Evolutionary conservation across 768 basidiomycete genomes (phyloP).

Genomic region (Trametes maxima): DNA sequence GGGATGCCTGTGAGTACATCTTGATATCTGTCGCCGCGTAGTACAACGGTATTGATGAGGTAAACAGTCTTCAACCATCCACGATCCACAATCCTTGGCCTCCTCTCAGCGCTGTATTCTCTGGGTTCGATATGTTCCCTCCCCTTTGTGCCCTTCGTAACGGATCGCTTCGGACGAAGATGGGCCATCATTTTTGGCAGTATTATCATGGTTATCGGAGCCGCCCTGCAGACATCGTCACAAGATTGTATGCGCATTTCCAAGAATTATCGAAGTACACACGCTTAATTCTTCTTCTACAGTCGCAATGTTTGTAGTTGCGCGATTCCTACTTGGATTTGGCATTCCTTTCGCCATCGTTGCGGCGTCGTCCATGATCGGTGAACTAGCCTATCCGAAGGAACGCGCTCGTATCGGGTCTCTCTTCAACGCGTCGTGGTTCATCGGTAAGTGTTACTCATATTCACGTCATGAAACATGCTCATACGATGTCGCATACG

Average conservation of each 20-base stretch:
- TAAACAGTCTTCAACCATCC: slow-evolving; percentile 54
- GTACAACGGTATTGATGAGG: background rate
- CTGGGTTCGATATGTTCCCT: slow-evolving; percentile 59
- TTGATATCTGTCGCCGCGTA: background rate
- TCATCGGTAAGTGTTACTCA: slow-evolving; percentile 42
- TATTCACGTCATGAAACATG: background rate
- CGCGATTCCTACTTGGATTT: slow-evolving; percentile 58
- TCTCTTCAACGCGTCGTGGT: slow-evolving; percentile 65
- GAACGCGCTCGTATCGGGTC: slow-evolving; percentile 69
- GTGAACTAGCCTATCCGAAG: slow-evolving; percentile 70
- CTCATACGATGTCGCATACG: slow-evolving; percentile 13
- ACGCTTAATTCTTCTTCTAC: no score
- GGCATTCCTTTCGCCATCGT: slow-evolving; percentile 65
- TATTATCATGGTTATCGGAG: slow-evolving; percentile 35
- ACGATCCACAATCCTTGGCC: slow-evolving; percentile 54
- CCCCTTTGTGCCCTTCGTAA: slow-evolving; percentile 53
- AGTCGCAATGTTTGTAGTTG: slow-evolving; percentile 63
- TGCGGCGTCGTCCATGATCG: slow-evolving; percentile 66
- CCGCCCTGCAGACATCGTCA: slow-evolving; percentile 29
- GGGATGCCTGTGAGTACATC: slow-evolving; percentile 49
- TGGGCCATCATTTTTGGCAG: slow-evolving; percentile 55
- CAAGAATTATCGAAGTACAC: no score
- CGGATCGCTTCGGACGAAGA: slow-evolving; percentile 54
- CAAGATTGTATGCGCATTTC: slow-evolving; percentile 40
- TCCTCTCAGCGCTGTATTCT: slow-evolving; percentile 61